These are phyloP conservation scores for Clavispora asparagi DNA, from an alignment of 805 yeast genomes.

Conservation along the genomic window DNA sequence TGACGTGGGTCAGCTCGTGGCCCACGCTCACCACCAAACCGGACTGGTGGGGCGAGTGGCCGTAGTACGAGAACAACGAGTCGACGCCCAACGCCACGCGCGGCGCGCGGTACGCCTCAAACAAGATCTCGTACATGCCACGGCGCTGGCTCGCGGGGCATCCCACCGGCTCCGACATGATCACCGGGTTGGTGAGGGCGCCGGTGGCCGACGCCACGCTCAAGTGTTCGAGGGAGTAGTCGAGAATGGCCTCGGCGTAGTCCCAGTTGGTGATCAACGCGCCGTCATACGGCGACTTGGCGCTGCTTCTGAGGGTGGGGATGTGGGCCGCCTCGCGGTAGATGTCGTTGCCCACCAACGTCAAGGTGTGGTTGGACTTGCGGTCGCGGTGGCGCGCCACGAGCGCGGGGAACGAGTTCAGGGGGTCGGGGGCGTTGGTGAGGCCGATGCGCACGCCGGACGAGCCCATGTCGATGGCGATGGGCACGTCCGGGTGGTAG, in stretches of 20 bases:
- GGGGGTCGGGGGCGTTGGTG: conserved; percentile 42
- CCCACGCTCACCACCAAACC: conserved; percentile 86
- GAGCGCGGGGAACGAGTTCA: conserved; percentile 62
- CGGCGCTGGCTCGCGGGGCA: conserved; percentile 65
- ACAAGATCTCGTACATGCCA: conserved; percentile 74
- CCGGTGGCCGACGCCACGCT: conserved; percentile 48
- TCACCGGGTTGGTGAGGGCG: conserved; percentile 66
- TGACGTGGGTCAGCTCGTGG: conserved; percentile 72
- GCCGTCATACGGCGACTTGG: conserved; percentile 83
- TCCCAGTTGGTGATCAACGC: conserved; percentile 91
- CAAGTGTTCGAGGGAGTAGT: conserved; percentile 75
- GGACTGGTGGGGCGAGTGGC: conserved; percentile 42
- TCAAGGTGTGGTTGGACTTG: conserved; percentile 52
- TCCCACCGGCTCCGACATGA: conserved; percentile 75
- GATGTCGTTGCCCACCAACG: conserved; percentile 80
- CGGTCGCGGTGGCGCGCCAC: conserved; percentile 78
- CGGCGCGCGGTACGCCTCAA: conserved; percentile 78
- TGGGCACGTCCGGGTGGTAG: conserved; percentile 59
- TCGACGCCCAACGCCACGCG: conserved; percentile 79
- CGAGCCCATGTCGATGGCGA: conserved; percentile 85
- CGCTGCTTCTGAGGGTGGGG: conserved; percentile 57
- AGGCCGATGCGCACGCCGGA: conserved; percentile 56
- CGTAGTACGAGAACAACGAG: conserved; percentile 69
- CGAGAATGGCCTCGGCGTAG: conserved; percentile 72
- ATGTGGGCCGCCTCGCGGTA: conserved; percentile 45